Evolutionary conservation across 2,329 filamentous ascomycete genomes (phyloP).

Genomic region (Microdochium bolleyi): DNA sequence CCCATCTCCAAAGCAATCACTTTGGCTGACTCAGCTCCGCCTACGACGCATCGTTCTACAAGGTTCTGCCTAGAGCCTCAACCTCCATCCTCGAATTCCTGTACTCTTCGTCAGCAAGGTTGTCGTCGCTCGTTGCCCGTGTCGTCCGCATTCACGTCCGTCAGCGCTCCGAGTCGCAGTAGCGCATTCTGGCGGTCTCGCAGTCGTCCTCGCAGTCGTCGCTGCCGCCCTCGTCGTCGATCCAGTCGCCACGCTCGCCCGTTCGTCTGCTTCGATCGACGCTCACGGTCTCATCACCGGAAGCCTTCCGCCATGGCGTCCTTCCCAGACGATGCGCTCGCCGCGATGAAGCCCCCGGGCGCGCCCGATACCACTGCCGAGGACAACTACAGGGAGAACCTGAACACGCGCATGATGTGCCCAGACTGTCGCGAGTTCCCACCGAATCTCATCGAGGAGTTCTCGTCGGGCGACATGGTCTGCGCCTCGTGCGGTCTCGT

Average conservation of each 20-base stretch:
- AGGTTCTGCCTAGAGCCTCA: not conserved
- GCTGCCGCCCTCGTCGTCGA: not conserved
- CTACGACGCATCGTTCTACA: not conserved
- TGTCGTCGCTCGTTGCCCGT: not conserved
- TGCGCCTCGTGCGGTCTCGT: slow-evolving; percentile 89
- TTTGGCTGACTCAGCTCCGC: not conserved
- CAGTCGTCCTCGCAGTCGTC: not conserved
- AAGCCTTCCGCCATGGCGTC: slow-evolving; percentile 17
- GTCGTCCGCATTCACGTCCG: not conserved
- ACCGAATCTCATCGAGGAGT: slow-evolving; percentile 90
- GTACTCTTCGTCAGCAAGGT: not conserved
- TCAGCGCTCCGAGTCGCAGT: not conserved
- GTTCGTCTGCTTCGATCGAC: not conserved
- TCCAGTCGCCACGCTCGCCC: not conserved
- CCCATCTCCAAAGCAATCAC: not conserved
- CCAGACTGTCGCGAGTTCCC: slow-evolving; percentile 86
- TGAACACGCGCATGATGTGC: slow-evolving; percentile 80
- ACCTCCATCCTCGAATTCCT: not conserved
- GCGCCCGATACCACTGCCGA: slow-evolving; percentile 13
- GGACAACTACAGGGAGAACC: slow-evolving; percentile 64
- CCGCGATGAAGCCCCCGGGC: not conserved
- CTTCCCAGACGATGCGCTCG: not conserved
- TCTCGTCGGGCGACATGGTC: slow-evolving; percentile 85
- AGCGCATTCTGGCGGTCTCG: not conserved
- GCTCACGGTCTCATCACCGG: not conserved